phyloP scores from a whole-genome alignment of 441 rosid species.

The Dalechampia spathulata region DNA sequence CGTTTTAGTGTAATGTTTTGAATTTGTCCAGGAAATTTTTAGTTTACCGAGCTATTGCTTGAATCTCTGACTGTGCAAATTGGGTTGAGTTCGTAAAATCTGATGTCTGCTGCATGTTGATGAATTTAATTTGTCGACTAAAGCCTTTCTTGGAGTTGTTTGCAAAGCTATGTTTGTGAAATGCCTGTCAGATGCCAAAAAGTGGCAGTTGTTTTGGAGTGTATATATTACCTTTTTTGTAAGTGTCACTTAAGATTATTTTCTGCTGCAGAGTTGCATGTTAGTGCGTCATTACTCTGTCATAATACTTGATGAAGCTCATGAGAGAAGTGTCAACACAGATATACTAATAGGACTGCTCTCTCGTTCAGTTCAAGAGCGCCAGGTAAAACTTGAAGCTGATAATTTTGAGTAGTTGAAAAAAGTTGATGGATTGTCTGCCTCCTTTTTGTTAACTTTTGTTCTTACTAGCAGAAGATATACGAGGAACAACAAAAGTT shows the following conservation, averaged over 20 bases:
- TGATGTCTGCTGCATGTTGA: background rate
- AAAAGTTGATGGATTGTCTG: slow-evolving; percentile 14
- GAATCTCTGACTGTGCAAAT: background rate
- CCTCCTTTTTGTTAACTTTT: slow-evolving; percentile 7
- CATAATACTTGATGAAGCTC: slow-evolving; percentile 91
- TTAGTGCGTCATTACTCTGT: slow-evolving; percentile 73
- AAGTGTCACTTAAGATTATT: too few relatives aligned
- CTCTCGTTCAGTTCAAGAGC: slow-evolving; percentile 59
- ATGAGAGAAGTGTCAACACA: slow-evolving; percentile 92
- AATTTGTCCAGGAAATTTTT: background rate
- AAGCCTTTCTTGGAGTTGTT: slow-evolving; percentile 1
- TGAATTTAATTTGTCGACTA: background rate
- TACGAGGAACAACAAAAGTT: slow-evolving; percentile 54
- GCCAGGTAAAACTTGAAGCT: slow-evolving; percentile 45
- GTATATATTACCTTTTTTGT: too few relatives aligned
- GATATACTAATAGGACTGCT: slow-evolving; percentile 98
- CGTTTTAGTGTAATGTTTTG: background rate
- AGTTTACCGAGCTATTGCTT: background rate
- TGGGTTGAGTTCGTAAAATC: background rate
- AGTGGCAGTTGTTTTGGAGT: too few relatives aligned
- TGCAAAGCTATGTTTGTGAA: background rate
- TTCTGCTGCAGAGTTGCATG: slow-evolving; percentile 60
- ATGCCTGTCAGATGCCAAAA: too few relatives aligned
- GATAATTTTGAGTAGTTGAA: slow-evolving; percentile 38
- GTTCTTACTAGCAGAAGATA: slow-evolving; percentile 32